A percentile compares a stretch with the other conserved stretches of the same genome.
Conservation (phyloP, 1,284 basidiomycete species). For the Fomitopsis pinicola region DNA sequence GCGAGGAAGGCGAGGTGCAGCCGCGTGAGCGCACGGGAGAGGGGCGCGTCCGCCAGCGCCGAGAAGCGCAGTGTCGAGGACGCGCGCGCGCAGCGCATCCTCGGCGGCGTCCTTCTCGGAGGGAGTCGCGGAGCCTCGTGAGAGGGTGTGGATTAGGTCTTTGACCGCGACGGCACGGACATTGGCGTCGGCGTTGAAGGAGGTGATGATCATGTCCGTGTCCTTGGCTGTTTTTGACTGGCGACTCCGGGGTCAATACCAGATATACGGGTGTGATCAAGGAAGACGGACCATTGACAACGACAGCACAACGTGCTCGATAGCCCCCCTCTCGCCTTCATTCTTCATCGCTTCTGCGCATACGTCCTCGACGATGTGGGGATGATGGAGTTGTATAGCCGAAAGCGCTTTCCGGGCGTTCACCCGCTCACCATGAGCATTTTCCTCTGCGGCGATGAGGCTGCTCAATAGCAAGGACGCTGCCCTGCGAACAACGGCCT, state of each 20-base stretch:
- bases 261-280: neutral
- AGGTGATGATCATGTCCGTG: slow-evolving; percentile 47
- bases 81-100: slow-evolving; percentile 53
- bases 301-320: slow-evolving; percentile 51
- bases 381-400: slow-evolving; percentile 36
- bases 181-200: slow-evolving; percentile 46
- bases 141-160: slow-evolving; percentile 39
- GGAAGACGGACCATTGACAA: slow-evolving; percentile 44
- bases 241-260: neutral
- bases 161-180: slow-evolving; percentile 50
- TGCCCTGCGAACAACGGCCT: slow-evolving; percentile 38
- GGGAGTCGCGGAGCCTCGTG: slow-evolving; percentile 23
- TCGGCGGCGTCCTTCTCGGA: slow-evolving; percentile 47
- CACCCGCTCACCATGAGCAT: neutral
- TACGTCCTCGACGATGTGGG: slow-evolving; percentile 38
- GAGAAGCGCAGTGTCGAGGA: slow-evolving; percentile 62
- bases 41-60: slow-evolving; percentile 43
- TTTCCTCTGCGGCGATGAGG: slow-evolving; percentile 2
- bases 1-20: slow-evolving; percentile 64
- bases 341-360: slow-evolving; percentile 37
- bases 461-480: slow-evolving; percentile 40
- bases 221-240: slow-evolving; percentile 10
- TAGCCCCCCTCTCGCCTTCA: slow-evolving; percentile 30
- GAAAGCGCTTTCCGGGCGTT: slow-evolving; percentile 11
- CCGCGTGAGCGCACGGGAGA: slow-evolving; percentile 47